Base-by-base conservation (phyloP, 768 basidiomycete genomes). In the Ramaria rubella region DNA sequence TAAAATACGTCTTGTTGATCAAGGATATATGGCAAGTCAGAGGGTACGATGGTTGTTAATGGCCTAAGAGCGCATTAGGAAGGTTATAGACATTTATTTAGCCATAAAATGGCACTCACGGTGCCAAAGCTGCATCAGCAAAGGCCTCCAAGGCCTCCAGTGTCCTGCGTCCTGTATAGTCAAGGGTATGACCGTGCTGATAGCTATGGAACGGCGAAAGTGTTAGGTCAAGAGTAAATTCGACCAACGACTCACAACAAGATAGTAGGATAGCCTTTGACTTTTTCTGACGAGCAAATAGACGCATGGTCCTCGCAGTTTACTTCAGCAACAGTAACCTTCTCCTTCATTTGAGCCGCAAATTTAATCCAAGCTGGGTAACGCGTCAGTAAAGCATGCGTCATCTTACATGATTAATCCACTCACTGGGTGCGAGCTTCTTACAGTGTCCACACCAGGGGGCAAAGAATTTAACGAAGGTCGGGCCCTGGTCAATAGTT, bases 361-460 rank as follows among this genome's bases (percentile, higher is more conserved):
- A 99, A 79, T 49, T 86, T 75, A 1, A 72, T 73, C 90, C 93
- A 98, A 0, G 74, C 77, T 51, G 85, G 11, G 14, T 3, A 9
- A 31, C 17, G 17, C 7, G 19, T 34, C 24, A 44, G 30, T 53
- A 29, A 56, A 21, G 42, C 26, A 19, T 9, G 44, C 27, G n/a
- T 23, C 23, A 49, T n/a, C 52, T 12, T 24, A 31, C 33, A 27
- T 19, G 5, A 30, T 14, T 19, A 21, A 15, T 15, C 23, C 12
- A 61, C 75, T 58, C 43, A 76, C 75, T 67, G 2, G 76, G 93
- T 0, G 90, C 90, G 1, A 98, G 77, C 66, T 90, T 90, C 73
- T 96, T 94, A 79, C 95, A 99, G 71, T 98, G 94, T 6, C 65
- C 68, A 30, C 64, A 83, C 87, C 94, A 98, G 0, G 94, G 94